A percentile compares a stretch with the other conserved stretches of the same genome.
phyloP scores from a whole-genome alignment of 2,329 filamentous ascomycete genomes.

The Exophiala aquamarina region DNA sequence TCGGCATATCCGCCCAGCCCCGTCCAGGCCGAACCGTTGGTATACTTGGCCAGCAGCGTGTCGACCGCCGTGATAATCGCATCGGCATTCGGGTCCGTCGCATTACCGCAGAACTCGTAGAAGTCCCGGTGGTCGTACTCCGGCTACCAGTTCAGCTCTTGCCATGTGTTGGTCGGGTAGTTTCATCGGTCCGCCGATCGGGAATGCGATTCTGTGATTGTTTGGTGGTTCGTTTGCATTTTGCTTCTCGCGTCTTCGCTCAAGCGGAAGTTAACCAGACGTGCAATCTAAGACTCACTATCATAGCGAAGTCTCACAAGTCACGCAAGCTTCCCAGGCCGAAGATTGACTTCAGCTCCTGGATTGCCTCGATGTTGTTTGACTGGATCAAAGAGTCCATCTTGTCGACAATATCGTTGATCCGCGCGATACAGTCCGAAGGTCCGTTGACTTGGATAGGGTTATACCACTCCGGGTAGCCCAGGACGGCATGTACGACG shows the following conservation, averaged over 20 bases:
- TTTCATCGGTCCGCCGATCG: conserved; percentile 48
- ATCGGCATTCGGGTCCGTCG: conserved; percentile 49
- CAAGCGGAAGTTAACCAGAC: background rate
- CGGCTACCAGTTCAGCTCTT: conserved; percentile 53
- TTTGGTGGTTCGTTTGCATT: too few species aligned
- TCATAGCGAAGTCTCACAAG: conserved; percentile 30
- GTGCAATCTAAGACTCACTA: conserved; percentile 10
- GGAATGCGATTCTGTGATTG: too few species aligned
- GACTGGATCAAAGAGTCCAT: conserved; percentile 48
- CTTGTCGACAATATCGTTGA: conserved; percentile 52
- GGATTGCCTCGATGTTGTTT: conserved; percentile 44
- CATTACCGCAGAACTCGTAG: conserved; percentile 53
- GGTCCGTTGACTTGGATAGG: conserved; percentile 52
- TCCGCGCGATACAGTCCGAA: conserved; percentile 49
- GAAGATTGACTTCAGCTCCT: conserved; percentile 49
- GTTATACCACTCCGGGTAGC: conserved; percentile 52
- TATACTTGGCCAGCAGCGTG: conserved; percentile 48
- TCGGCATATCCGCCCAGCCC: conserved; percentile 54
- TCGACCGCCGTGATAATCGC: conserved; percentile 47
- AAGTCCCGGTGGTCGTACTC: conserved; percentile 47
- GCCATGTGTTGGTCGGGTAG: conserved; percentile 54
- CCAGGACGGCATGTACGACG: conserved; percentile 41
- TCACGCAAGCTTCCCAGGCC: conserved; percentile 47
- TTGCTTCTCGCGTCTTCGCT: too few species aligned
- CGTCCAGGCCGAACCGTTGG: conserved; percentile 50